phyloP scores from a whole-genome alignment of 1,139 yeast species.

The Suhomyces chickasaworum region DNA sequence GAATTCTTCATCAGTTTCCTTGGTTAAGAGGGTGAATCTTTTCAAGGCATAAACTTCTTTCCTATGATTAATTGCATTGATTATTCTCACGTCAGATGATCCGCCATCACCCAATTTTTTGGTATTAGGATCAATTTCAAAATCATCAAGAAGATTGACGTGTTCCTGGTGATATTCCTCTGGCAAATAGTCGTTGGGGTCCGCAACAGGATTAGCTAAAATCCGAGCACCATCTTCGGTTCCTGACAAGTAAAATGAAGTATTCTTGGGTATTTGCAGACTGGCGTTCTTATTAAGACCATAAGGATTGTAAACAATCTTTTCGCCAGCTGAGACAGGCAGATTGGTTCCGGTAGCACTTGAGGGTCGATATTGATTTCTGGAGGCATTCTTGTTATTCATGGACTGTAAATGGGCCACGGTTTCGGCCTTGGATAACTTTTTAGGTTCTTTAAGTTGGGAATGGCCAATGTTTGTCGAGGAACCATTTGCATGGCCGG shows the following conservation, averaged over 20 bases:
- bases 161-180: slow-evolving; percentile 52
- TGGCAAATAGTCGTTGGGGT: slow-evolving; percentile 70
- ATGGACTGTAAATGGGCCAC: slow-evolving; percentile 40
- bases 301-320: slow-evolving; percentile 49
- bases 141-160: slow-evolving; percentile 58
- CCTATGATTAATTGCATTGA: slow-evolving; percentile 44
- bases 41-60: slow-evolving; percentile 58
- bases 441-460: slow-evolving; percentile 23
- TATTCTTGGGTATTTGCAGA: slow-evolving; percentile 38
- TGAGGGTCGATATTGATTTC: slow-evolving; percentile 13
- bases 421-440: slow-evolving; percentile 42
- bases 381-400: slow-evolving; percentile 34
- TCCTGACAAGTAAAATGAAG: slow-evolving; percentile 46
- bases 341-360: slow-evolving; percentile 3
- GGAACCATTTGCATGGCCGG: slow-evolving; percentile 5
- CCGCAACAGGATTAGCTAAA: slow-evolving; percentile 64
- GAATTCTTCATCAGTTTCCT: slow-evolving; percentile 66
- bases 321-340: slow-evolving; percentile 24
- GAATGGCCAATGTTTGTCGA: background rate
- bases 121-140: slow-evolving; percentile 51
- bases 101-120: slow-evolving; percentile 72
- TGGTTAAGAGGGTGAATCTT: slow-evolving; percentile 59
- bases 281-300: slow-evolving; percentile 43
- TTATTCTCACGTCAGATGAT: slow-evolving; percentile 62
- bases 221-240: slow-evolving; percentile 42